Evolutionary conservation across 805 yeast genomes (phyloP), one percentile per base, ranked within the genome.

Genomic region (Suhomyces sp.): DNA sequence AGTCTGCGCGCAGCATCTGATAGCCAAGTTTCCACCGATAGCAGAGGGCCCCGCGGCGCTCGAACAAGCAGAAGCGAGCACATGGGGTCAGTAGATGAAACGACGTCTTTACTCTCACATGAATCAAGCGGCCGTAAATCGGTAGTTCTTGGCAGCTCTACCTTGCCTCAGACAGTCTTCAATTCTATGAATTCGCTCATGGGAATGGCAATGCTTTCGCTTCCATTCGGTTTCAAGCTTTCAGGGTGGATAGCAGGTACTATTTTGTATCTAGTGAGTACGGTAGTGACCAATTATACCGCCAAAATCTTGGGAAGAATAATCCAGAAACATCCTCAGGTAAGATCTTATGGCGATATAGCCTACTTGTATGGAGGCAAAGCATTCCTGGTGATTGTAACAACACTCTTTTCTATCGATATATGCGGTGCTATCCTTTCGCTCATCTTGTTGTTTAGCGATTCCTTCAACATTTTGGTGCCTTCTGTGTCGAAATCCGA

Each of bases 281-380:
- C 94, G 1, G 47, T 73, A 10, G 70, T 84, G 27, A 90, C 97
- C 2, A 86, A 80, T 59, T 84, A 90, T 77, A 85, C 94, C 1
- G 97, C 97, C 7, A 78, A 78, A 5, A 72, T 90, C 48, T 74
- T 91, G 53, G 85, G 93, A 12, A 78, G 80, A 54, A 85, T 96
- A 58, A 79, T 90, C 79, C 90, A 86, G 56, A 86, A 90, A 0
- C 94, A 90, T 70, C 85, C 81, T 13, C 85, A 94, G 0, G 71
- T 90, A 50, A 84, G 87, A 77, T 88, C 97, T 0, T 91, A 90
- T 67, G 96, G 96, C 0, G 97, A 91, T 71, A 76, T 91, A 47
- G 96, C 96, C 3, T 86, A 82, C 61, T 88, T 90, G n/a, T 88
- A 92, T 0, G 90, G 86, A 64, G 97, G 97, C 1, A 73, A 86